Percentiles rank a stretch among this genome's conserved stretches.
These are phyloP conservation scores for Fomitopsis palustris DNA, from an alignment of 1,284 basidiomycete species.

Conservation along the genomic window DNA sequence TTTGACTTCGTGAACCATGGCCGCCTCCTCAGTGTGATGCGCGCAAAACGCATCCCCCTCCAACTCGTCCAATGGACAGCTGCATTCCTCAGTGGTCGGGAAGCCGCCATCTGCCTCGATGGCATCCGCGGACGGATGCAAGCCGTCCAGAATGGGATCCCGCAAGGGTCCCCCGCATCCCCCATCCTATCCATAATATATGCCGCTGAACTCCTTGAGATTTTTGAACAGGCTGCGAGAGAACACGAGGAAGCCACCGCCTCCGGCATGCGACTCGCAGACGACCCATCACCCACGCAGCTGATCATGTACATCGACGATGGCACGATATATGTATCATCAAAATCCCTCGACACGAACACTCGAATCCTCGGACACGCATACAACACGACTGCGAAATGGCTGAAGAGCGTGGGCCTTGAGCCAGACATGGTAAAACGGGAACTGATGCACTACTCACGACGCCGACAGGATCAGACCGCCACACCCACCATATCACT, in stretches of 20 bases:
- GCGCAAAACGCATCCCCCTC: no score
- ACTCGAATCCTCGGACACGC: not conserved
- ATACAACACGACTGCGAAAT: not conserved
- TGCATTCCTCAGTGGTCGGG: not conserved
- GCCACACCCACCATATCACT: not conserved
- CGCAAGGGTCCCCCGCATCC: not conserved
- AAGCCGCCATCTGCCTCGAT: not conserved
- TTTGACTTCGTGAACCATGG: no score
- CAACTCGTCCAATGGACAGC: not conserved
- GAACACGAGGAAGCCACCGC: no score
- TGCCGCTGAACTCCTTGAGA: not conserved
- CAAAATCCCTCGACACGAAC: not conserved
- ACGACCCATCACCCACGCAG: no score
- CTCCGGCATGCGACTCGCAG: no score
- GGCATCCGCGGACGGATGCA: not conserved
- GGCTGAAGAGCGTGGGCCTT: not conserved
- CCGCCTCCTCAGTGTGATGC: no score
- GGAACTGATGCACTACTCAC: not conserved
- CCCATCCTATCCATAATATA: not conserved
- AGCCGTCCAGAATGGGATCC: no score
- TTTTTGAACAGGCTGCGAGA: no score
- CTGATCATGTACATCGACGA: not conserved
- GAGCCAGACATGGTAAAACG: not conserved
- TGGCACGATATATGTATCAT: not conserved
- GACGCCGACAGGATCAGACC: not conserved